A percentile compares a stretch with the other conserved stretches of the same genome.
These are phyloP conservation scores for Tetrahymena thermophila DNA, from an alignment of 73 alveolate genomes.

Conservation along the genomic window DNA sequence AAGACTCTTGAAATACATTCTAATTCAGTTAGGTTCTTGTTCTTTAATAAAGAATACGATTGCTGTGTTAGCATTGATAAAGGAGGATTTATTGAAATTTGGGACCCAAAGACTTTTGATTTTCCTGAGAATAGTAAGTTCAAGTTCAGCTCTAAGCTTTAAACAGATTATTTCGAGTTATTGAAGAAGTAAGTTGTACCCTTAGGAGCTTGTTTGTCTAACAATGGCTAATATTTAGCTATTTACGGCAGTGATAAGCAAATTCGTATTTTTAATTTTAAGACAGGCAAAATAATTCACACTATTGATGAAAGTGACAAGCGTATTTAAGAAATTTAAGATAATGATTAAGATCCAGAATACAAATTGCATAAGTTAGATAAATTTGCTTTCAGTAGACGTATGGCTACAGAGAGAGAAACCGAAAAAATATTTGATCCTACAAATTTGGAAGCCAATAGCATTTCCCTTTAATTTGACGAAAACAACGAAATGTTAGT, in stretches of 20 bases:
- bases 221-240: constrained; percentile 16
- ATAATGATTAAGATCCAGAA: constrained; percentile 5
- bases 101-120: constrained; percentile 67
- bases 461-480: constrained; percentile 60
- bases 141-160: constrained; percentile 49
- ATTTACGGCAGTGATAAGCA: constrained; percentile 38
- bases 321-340: constrained; percentile 13
- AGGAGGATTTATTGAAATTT: constrained; percentile 73
- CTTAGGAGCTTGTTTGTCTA: constrained; percentile 24
- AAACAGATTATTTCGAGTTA: constrained; percentile 76
- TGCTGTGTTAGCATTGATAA: constrained; percentile 69
- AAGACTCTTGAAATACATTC: constrained; percentile 59
- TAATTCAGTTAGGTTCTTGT: constrained; percentile 58
- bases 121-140: constrained; percentile 57
- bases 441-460: constrained; percentile 24
- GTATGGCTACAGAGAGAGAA: constrained; percentile 57
- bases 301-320: constrained; percentile 46
- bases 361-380: constrained; percentile 39
- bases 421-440: constrained; percentile 34
- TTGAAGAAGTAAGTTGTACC: constrained; percentile 40
- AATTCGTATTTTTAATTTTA: constrained; percentile 35
- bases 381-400: constrained; percentile 56
- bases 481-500: constrained; percentile 67
- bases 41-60: constrained; percentile 42
- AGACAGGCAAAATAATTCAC: constrained; percentile 46